Percentiles rank a stretch among this genome's conserved stretches.
Evolutionary conservation across 2,329 filamentous ascomycete genomes (phyloP).

Genomic region (Fusarium mexicanum): DNA sequence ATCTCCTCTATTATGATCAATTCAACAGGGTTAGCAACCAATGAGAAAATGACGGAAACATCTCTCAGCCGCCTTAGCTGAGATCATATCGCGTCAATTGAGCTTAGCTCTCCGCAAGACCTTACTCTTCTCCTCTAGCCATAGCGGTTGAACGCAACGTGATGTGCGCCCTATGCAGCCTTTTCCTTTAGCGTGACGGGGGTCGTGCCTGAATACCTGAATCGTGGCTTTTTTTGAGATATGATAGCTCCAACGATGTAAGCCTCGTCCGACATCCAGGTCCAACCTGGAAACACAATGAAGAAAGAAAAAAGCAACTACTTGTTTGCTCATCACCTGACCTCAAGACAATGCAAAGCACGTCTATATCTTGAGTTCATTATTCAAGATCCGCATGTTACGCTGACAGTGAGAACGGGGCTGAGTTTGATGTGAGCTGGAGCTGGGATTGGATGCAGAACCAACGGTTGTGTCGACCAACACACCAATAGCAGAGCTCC

Average conservation of each 20-base stretch:
- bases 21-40: conserved; percentile 6
- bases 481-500: conserved; percentile 13
- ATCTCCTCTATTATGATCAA: not conserved
- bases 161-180: conserved; percentile 16
- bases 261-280: not conserved
- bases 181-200: conserved; percentile 26
- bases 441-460: not conserved
- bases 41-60: not conserved
- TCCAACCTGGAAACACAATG: not conserved
- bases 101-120: not conserved
- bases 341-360: not conserved
- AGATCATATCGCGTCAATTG: conserved; percentile 12
- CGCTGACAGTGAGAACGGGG: conserved; percentile 1
- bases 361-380: not conserved
- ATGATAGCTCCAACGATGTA: conserved; percentile 24
- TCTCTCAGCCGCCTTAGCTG: not conserved
- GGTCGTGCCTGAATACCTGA: not conserved
- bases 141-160: not conserved
- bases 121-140: not conserved
- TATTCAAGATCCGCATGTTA: not conserved
- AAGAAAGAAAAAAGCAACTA: not conserved
- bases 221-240: conserved; percentile 34
- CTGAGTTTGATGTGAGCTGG: not conserved
- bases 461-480: conserved; percentile 11
- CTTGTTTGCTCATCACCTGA: conserved; percentile 14